Percentiles rank a stretch among this genome's conserved stretches.
phyloP scores from a whole-genome alignment of 2,329 filamentous ascomycete genomes.

The Eutypella sp. region DNA sequence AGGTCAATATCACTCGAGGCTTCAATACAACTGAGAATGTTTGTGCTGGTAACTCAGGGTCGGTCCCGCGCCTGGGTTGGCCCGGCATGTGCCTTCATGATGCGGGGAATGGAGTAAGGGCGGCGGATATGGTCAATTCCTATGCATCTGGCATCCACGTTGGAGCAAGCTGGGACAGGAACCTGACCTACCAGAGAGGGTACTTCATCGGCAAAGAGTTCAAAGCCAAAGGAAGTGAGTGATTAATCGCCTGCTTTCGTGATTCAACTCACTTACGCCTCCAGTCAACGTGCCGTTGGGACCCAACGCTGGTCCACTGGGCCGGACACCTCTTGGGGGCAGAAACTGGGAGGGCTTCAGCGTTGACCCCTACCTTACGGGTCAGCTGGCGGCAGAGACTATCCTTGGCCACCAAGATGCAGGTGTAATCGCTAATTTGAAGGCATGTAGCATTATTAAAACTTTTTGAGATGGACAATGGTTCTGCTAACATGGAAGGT shows the following conservation, averaged over 20 bases:
- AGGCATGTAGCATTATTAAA: constrained; percentile 25
- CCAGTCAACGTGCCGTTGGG: constrained; percentile 56
- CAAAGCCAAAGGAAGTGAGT: constrained; percentile 42
- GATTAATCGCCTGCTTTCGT: too few relatives aligned
- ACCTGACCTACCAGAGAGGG: constrained; percentile 46
- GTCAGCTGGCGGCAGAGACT: constrained; percentile 64
- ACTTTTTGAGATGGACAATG: neutral
- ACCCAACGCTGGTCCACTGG: constrained; percentile 65
- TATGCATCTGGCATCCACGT: constrained; percentile 44
- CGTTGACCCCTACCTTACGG: constrained; percentile 67
- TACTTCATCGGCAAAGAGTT: constrained; percentile 53
- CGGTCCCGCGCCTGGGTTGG: constrained; percentile 39
- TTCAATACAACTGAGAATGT: constrained; percentile 39
- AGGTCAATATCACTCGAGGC: constrained; percentile 47
- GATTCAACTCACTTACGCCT: constrained; percentile 3
- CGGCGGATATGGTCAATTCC: constrained; percentile 42
- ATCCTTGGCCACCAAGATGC: constrained; percentile 72
- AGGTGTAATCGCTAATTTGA: constrained; percentile 75
- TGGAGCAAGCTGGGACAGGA: constrained; percentile 49
- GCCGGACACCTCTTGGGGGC: constrained; percentile 62
- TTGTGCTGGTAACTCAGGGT: constrained; percentile 44
- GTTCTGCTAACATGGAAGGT: constrained; percentile 17
- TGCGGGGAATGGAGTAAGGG: constrained; percentile 44
- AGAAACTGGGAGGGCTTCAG: constrained; percentile 62
- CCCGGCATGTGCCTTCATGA: constrained; percentile 46